Evolutionary conservation across 306 rosid species (phyloP).

Genomic region (Castanopsis chinensis): DNA sequence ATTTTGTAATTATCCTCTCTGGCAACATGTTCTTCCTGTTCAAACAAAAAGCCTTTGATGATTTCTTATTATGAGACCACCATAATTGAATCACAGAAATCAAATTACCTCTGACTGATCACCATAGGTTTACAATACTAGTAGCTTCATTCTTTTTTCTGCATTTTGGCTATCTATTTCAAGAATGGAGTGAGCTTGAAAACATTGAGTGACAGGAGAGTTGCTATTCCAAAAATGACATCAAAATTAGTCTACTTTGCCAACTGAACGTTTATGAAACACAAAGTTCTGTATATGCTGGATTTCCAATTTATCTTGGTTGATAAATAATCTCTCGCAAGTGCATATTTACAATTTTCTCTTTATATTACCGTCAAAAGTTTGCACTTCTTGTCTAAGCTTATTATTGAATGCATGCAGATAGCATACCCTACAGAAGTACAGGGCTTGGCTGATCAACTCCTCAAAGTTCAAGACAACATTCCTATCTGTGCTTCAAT

Average conservation of each 20-base stretch:
- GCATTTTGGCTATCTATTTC: not conserved
- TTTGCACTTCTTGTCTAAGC: not conserved
- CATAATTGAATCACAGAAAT: no score
- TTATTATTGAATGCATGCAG: slow-evolving; percentile 42
- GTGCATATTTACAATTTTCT: not conserved
- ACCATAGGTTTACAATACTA: no score
- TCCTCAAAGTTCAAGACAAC: slow-evolving; percentile 96
- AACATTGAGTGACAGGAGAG: not conserved
- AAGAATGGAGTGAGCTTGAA: not conserved
- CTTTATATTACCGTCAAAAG: not conserved
- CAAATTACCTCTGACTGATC: no score
- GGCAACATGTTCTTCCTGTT: not conserved
- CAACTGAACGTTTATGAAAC: not conserved
- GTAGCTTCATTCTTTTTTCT: not conserved
- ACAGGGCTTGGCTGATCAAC: slow-evolving; percentile 65
- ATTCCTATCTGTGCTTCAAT: slow-evolving; percentile 95
- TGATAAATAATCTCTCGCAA: not conserved
- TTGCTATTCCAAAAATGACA: not conserved
- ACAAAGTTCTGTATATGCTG: slow-evolving; percentile 3
- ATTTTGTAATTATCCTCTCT: not conserved
- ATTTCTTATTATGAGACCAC: no score
- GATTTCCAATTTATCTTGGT: not conserved
- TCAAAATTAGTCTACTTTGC: not conserved
- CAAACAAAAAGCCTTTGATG: not conserved
- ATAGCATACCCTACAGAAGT: slow-evolving; percentile 95